A percentile compares a stretch with the other conserved stretches of the same genome.
phyloP scores from a whole-genome alignment of 2,329 filamentous ascomycete genomes.

The Graphilbum fragrans region DNA sequence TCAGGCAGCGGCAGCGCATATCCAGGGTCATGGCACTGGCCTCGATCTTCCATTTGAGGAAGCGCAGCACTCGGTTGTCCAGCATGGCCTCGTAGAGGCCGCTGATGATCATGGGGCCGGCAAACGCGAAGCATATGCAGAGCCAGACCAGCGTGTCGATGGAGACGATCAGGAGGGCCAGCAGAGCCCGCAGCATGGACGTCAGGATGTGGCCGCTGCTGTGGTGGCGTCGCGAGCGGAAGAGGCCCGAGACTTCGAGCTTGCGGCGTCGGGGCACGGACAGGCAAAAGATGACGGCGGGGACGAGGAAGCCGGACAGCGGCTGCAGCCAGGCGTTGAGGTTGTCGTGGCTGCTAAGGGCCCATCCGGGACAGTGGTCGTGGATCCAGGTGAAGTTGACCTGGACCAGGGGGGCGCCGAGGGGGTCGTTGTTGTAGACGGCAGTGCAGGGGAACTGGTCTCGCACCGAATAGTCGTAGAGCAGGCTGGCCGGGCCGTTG shows the following conservation, averaged over 20 bases:
- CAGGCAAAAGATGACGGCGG: slow-evolving; percentile 16
- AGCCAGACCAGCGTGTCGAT: slow-evolving; percentile 17
- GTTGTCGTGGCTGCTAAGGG: slow-evolving; percentile 9
- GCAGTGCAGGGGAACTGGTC: slow-evolving; percentile 14
- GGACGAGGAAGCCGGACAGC: slow-evolving; percentile 15
- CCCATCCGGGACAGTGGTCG: slow-evolving; percentile 15
- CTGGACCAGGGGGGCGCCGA: slow-evolving; percentile 11
- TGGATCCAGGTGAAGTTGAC: slow-evolving; percentile 11
- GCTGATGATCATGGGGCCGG: slow-evolving; percentile 18
- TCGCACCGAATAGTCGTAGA: slow-evolving; percentile 4
- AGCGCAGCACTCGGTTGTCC: slow-evolving; percentile 14
- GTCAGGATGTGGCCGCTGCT: slow-evolving; percentile 8
- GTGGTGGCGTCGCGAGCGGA: slow-evolving; percentile 11
- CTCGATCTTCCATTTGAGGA: slow-evolving; percentile 11
- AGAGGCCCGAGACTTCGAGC: slow-evolving; percentile 9
- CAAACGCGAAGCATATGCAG: slow-evolving; percentile 15
- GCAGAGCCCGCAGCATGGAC: slow-evolving; percentile 6
- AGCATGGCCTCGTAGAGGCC: slow-evolving; percentile 18
- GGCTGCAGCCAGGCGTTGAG: slow-evolving; percentile 15
- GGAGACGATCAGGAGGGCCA: slow-evolving; percentile 11
- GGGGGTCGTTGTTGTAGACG: slow-evolving; percentile 9
- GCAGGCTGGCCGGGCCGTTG: slow-evolving; percentile 3
- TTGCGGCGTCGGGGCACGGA: slow-evolving; percentile 15
- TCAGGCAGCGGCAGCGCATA: slow-evolving; percentile 14
- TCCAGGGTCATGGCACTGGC: slow-evolving; percentile 12